Evolutionary conservation across 2,329 filamentous ascomycete species (phyloP), one percentile per base, ranked within the genome.

Genomic region (Teratosphaeria pseudoeucalypti): DNA sequence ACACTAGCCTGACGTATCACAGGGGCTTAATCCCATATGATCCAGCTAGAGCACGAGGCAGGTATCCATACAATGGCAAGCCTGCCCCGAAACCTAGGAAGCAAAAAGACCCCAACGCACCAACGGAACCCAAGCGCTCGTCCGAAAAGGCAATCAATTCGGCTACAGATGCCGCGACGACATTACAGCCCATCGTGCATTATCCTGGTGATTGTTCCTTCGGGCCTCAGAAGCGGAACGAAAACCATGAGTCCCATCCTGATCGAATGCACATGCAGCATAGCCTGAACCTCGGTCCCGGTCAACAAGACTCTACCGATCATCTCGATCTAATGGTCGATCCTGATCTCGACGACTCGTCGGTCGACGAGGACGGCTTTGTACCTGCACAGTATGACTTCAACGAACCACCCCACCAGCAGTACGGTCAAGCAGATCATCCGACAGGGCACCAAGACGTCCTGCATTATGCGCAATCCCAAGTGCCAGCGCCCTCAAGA

Each of bases 121-220:
- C 43, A 10, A 49, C 23, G 6, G n/a, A 49, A 49, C 43, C n/a
- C 9, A 49, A 34, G 54, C 57, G 34, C 39, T 55, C 29, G 57
- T 60, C 43, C 52, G 60, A 52, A 34, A 47, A 56, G 56, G 19
- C 52, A 39, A 54, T 27, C 32, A 34, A 27, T 19, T 49, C 57
- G 10, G 63, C 52, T 37, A 54, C 61, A 27, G 63, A 61, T 56
- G 58, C 56, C 5, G 62, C 59, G 14, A 58, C 59, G 23, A 57
- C 61, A 2, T 57, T 63, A 56, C 62, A 63, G 10, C 56, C 56
- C 11, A 58, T 57, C 54, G 60, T 52, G 52, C 65, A 67, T 47
- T 68, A 68, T 34, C 66, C 67, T 4, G 60, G 57, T 3, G 58
- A 66, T 52, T 65, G 65, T 57, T 59, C 63, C 5, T 62, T 67